Evolutionary conservation across 2,329 filamentous ascomycete species (phyloP).

Genomic region (Tolypocladium ovalisporum): DNA sequence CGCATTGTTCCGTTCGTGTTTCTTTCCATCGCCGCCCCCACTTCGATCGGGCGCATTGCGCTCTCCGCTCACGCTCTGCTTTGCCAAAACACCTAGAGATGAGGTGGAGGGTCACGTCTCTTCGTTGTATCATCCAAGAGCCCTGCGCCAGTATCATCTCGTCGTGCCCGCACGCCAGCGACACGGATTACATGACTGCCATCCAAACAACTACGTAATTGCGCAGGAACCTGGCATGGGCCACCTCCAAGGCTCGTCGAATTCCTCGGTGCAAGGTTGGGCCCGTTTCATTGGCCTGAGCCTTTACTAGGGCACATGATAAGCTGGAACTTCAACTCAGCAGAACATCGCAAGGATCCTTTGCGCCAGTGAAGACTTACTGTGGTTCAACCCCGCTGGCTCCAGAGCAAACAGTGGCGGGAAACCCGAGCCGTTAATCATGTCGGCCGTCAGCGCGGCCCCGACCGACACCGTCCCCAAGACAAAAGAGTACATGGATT

Average conservation of each 20-base stretch:
- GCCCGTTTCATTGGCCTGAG: neutral
- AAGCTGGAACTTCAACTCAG: neutral
- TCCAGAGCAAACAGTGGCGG: neutral
- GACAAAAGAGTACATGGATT: conserved; percentile 37
- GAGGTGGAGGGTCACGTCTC: neutral
- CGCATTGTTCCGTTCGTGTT: neutral
- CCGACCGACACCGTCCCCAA: conserved; percentile 9
- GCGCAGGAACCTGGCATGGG: neutral
- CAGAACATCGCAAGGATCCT: neutral
- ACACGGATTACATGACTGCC: neutral
- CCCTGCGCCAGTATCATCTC: neutral
- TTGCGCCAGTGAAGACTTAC: neutral
- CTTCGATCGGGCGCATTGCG: neutral
- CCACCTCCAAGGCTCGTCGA: neutral
- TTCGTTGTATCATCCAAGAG: neutral
- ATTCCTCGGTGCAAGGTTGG: neutral
- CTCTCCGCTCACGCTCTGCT: neutral
- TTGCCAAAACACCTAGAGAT: neutral
- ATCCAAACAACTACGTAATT: neutral
- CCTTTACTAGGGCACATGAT: neutral
- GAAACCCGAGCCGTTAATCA: neutral
- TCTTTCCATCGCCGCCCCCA: neutral
- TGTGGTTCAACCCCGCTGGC: neutral
- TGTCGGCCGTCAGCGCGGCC: conserved; percentile 4
- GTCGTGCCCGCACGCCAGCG: neutral